Conservation (phyloP, 169 alveolate genomes). For the Eimeria sp. region DNA sequence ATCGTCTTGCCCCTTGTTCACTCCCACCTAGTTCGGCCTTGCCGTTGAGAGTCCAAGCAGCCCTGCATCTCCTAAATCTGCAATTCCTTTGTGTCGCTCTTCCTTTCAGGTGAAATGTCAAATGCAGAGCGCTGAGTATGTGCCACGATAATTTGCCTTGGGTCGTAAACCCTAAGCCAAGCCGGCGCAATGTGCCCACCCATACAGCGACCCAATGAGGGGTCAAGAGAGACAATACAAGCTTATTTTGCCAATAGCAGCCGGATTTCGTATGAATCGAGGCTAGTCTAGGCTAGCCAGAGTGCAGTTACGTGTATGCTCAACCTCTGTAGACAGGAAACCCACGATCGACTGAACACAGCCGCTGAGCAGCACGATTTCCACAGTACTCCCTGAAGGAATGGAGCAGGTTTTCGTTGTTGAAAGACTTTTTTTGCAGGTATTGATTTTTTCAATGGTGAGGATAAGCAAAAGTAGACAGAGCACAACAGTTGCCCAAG, state of each 20-base stretch:
- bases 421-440: background rate
- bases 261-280: background rate
- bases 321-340: background rate
- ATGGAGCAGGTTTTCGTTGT: background rate
- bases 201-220: background rate
- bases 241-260: background rate
- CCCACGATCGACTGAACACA: background rate
- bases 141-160: background rate
- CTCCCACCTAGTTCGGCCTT: background rate
- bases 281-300: background rate
- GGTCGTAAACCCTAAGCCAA: background rate
- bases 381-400: background rate
- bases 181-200: background rate
- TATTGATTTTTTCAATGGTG: background rate
- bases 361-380: background rate
- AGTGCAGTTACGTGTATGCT: background rate
- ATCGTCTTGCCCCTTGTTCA: background rate
- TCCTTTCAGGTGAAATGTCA: background rate
- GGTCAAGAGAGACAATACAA: background rate
- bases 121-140: background rate
- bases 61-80: background rate
- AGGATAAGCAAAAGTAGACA: background rate
- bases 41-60: background rate
- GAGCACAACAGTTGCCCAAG: background rate
- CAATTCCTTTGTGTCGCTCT: background rate